Evolutionary conservation across 2,329 filamentous ascomycete genomes (phyloP).

Genomic region (Arthrobotrys musiformis): DNA sequence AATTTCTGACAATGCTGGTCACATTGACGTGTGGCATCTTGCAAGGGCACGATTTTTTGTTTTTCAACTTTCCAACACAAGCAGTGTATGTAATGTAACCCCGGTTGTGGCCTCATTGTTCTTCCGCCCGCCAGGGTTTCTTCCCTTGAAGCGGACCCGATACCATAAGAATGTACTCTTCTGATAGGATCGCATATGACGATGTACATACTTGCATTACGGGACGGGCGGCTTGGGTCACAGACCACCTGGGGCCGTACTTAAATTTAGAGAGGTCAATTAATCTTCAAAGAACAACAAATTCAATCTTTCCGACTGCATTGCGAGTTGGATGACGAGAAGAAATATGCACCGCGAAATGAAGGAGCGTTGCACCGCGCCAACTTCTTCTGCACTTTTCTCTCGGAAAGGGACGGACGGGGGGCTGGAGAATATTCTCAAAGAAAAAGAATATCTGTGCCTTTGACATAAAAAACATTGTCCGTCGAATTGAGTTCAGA

Average conservation of each 20-base stretch:
- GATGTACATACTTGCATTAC: conserved; percentile 32
- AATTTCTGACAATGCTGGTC: conserved; percentile 18
- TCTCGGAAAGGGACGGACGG: not conserved
- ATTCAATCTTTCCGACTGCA: not conserved
- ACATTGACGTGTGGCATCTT: conserved; percentile 26
- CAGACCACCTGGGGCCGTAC: not conserved
- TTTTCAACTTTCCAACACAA: conserved; percentile 10
- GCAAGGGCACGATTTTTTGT: not conserved
- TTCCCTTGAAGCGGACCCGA: not conserved
- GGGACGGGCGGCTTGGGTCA: conserved; percentile 27
- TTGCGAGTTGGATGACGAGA: not conserved
- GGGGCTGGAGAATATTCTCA: not conserved
- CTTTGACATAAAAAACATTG: not conserved
- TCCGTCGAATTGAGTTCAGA: not conserved
- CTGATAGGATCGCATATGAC: conserved; percentile 13
- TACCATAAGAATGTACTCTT: conserved; percentile 6
- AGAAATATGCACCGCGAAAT: conserved; percentile 31
- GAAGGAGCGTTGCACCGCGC: conserved; percentile 39
- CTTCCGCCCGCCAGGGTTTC: not conserved
- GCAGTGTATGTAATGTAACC: not conserved
- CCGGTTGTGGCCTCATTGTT: not conserved
- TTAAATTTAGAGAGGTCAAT: conserved; percentile 9
- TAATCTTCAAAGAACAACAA: not conserved
- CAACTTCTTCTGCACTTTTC: conserved; percentile 16
- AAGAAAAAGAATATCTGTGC: not conserved